A percentile compares a stretch with the other conserved stretches of the same genome.
These are phyloP conservation scores for Aspergillus costaricaensis DNA, from an alignment of 2,329 filamentous ascomycete species.

Conservation along the genomic window DNA sequence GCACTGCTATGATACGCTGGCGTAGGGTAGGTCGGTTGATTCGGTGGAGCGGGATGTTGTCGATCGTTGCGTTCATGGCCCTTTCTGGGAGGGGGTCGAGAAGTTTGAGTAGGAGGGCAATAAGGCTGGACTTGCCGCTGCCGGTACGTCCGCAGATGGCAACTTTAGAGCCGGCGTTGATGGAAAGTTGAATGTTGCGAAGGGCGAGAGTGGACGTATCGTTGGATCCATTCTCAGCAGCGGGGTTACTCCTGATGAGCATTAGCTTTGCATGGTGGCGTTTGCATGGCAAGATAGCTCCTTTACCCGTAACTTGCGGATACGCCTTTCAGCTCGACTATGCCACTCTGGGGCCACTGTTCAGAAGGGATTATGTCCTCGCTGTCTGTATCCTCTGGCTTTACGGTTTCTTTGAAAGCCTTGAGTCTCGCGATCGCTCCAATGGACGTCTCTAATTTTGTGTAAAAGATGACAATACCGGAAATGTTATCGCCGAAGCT, in stretches of 20 bases:
- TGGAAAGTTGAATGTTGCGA: neutral
- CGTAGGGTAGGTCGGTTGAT: slow-evolving; percentile 50
- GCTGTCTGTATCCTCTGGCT: slow-evolving; percentile 1
- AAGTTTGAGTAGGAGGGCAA: slow-evolving; percentile 45
- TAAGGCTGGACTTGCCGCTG: slow-evolving; percentile 46
- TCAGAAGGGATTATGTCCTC: slow-evolving; percentile 3
- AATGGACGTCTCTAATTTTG: slow-evolving; percentile 15
- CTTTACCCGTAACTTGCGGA: slow-evolving; percentile 7
- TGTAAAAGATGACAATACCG: slow-evolving; percentile 14
- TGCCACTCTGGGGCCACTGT: slow-evolving; percentile 2
- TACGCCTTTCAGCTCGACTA: slow-evolving; percentile 5
- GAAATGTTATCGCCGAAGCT: slow-evolving; percentile 14
- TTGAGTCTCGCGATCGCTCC: slow-evolving; percentile 11
- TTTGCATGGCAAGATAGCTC: neutral
- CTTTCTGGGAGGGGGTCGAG: slow-evolving; percentile 33
- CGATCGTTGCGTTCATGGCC: slow-evolving; percentile 48
- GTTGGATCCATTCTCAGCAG: neutral
- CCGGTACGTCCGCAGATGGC: slow-evolving; percentile 16
- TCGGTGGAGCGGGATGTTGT: slow-evolving; percentile 30
- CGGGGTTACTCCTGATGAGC: too few species aligned
- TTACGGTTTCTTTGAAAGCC: slow-evolving; percentile 8
- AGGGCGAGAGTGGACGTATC: neutral
- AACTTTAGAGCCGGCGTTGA: slow-evolving; percentile 13
- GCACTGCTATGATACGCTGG: slow-evolving; percentile 53
- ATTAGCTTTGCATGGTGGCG: neutral